Evolutionary conservation across 1,139 yeast genomes (phyloP).

Genomic region (Blastobotrys serpentis): DNA sequence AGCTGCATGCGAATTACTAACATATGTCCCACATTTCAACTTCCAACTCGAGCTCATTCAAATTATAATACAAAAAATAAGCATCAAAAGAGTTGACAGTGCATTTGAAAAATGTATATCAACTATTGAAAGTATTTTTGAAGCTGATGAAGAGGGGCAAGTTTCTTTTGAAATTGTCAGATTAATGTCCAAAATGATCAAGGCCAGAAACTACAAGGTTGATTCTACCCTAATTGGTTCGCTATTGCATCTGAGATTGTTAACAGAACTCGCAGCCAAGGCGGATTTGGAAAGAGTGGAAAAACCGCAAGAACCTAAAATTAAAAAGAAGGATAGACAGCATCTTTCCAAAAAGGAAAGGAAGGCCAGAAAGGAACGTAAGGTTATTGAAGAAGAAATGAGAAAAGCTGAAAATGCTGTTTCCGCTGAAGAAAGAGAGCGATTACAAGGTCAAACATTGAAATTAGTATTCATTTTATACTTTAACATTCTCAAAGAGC

Average conservation of each 20-base stretch:
- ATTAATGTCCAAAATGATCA: conserved; percentile 65
- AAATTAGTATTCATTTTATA: conserved; percentile 71
- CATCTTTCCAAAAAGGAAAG: conserved; percentile 86
- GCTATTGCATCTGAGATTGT: conserved; percentile 66
- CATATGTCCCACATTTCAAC: conserved; percentile 75
- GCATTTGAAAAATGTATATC: conserved; percentile 61
- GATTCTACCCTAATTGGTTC: conserved; percentile 81
- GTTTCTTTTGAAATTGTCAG: conserved; percentile 72
- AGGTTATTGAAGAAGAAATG: conserved; percentile 85
- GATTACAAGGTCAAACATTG: conserved; percentile 78
- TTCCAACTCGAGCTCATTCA: conserved; percentile 69
- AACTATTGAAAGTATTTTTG: conserved; percentile 61
- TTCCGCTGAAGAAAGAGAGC: conserved; percentile 82
- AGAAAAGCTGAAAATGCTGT: conserved; percentile 82
- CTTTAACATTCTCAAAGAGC: conserved; percentile 68
- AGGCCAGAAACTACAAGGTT: conserved; percentile 71
- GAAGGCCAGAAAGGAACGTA: conserved; percentile 82
- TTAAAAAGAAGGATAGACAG: conserved; percentile 81
- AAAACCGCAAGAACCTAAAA: conserved; percentile 47
- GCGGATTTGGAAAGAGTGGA: conserved; percentile 61
- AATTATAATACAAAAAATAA: conserved; percentile 53
- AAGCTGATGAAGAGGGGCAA: conserved; percentile 76
- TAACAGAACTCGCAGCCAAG: conserved; percentile 61
- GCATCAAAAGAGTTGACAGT: conserved; percentile 36
- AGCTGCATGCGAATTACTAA: conserved; percentile 76